A percentile compares a stretch with the other conserved stretches of the same genome.
phyloP scores from a whole-genome alignment of 1,284 basidiomycete genomes.

The Trichosporon sp. region DNA sequence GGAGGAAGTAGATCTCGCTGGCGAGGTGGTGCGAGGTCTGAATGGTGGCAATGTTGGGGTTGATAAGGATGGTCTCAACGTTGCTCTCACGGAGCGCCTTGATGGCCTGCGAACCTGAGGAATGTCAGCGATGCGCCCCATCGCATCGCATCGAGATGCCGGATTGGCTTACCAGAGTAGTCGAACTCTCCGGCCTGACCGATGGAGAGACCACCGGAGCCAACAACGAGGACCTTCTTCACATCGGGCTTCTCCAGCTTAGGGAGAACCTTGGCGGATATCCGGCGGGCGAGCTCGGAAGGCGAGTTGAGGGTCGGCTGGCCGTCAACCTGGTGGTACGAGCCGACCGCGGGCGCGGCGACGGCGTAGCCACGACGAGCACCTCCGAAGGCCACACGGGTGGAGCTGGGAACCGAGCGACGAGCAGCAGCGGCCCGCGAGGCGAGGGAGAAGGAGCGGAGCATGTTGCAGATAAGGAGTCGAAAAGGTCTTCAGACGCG shows the following conservation, averaged over 20 bases:
- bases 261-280: conserved; percentile 82
- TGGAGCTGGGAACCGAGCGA: conserved; percentile 2
- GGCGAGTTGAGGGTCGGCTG: conserved; percentile 84
- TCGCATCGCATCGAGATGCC: neutral
- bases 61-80: conserved; percentile 90
- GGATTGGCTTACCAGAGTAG: conserved; percentile 68
- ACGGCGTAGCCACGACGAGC: conserved; percentile 54
- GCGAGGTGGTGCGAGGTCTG: conserved; percentile 96
- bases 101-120: conserved; percentile 78
- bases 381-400: conserved; percentile 2
- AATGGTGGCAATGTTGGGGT: conserved; percentile 97
- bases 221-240: conserved; percentile 92
- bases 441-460: conserved; percentile 21
- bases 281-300: conserved; percentile 82
- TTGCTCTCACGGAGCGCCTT: conserved; percentile 97
- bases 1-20: conserved; percentile 94
- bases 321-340: conserved; percentile 61
- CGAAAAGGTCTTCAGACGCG: neutral
- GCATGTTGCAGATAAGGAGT: conserved; percentile 12
- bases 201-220: conserved; percentile 92
- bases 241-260: conserved; percentile 77
- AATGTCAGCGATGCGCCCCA: neutral
- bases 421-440: conserved; percentile 17
- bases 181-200: conserved; percentile 99
- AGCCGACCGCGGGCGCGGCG: conserved; percentile 72